A percentile compares a stretch with the other conserved stretches of the same genome.
Conservation (phyloP, 441 rosid genomes). For the Croton setiger region DNA sequence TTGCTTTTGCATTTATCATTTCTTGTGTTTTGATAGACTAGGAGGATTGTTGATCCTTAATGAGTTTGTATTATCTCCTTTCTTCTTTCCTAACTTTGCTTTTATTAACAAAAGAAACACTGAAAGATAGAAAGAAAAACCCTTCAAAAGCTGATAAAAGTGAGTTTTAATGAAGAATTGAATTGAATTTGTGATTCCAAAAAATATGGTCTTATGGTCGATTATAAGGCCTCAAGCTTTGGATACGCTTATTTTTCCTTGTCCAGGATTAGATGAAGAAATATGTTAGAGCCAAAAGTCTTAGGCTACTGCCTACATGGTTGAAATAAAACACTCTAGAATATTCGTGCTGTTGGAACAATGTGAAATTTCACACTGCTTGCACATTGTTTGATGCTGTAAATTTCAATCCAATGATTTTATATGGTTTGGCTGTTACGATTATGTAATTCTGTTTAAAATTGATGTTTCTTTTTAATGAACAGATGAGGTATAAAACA, state of each 20-base stretch:
- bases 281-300: neutral
- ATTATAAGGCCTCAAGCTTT: neutral
- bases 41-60: neutral
- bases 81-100: neutral
- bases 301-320: neutral
- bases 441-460: neutral
- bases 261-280: no score
- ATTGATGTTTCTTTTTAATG: slow-evolving; percentile 13
- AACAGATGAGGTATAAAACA: slow-evolving; percentile 65
- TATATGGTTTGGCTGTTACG: neutral
- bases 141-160: neutral
- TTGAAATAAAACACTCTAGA: neutral
- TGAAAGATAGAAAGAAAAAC: no score
- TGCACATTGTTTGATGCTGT: neutral
- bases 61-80: neutral
- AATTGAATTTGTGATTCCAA: neutral
- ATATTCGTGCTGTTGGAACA: neutral
- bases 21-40: neutral
- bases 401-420: neutral
- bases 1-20: neutral
- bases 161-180: neutral
- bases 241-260: neutral
- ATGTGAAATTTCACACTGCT: slow-evolving; percentile 4
- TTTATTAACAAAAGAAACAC: neutral
- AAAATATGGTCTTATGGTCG: neutral